Evolutionary conservation across 2,329 filamentous ascomycete genomes (phyloP).

Genomic region (Emmonsiellopsis sp.): DNA sequence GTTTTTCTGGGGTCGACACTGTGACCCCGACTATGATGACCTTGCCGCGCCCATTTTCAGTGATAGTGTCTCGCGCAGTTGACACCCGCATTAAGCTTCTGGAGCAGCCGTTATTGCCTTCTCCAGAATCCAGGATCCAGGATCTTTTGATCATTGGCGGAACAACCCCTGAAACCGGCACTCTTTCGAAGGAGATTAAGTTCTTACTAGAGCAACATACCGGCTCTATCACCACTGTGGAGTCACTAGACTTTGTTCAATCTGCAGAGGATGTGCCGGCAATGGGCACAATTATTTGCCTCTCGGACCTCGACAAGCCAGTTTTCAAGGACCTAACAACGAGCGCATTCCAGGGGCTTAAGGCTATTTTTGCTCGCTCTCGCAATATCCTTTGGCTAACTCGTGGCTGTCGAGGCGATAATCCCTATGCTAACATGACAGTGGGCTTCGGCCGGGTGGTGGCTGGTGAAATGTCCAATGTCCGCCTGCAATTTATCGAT

Average conservation of each 20-base stretch:
- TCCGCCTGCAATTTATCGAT: conserved; percentile 16
- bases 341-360: conserved; percentile 8
- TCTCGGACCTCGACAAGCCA: conserved; percentile 19
- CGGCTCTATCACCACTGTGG: background rate
- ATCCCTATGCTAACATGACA: conserved; percentile 17
- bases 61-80: background rate
- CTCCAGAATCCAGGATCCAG: background rate
- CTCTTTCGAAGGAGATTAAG: background rate
- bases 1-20: conserved; percentile 15
- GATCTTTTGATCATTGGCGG: conserved; percentile 1
- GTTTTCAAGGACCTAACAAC: conserved; percentile 14
- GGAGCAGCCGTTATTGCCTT: background rate
- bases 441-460: conserved; percentile 15
- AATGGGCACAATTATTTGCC: conserved; percentile 10
- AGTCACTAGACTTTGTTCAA: background rate
- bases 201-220: background rate
- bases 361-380: conserved; percentile 10
- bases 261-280: background rate
- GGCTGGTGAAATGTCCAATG: conserved; percentile 9
- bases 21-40: background rate
- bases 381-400: conserved; percentile 20
- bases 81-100: background rate
- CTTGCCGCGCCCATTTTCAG: conserved; percentile 1
- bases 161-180: conserved; percentile 4
- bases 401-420: conserved; percentile 5